Evolutionary conservation across 495 filamentous ascomycete species (phyloP), one percentile per base, ranked within the genome.

Genomic region (Immersiella caudata): DNA sequence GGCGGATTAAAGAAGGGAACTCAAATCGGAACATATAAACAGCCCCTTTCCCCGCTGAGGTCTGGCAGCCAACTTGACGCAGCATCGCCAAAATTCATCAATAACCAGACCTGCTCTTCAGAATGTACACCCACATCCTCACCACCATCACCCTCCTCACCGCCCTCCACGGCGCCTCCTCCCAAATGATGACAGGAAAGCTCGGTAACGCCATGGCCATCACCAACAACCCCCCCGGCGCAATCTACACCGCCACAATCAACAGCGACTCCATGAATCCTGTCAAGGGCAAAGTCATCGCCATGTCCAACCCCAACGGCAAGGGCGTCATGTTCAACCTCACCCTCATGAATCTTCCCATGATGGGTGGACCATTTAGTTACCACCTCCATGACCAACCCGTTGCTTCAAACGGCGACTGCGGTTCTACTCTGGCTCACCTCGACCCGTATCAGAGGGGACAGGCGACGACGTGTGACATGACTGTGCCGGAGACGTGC

Each of bases 291-390:
- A 57, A 24, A 4, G 54, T 57, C 12, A 24, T 14, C 5, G 54
- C 54, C 54, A 57, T 57, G 54, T 57, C 54, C 12, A 24, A 4
- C 54, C 54, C 54, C 12, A 20, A 20, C n/a, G 54, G 54, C 18
- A 57, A 57, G 54, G 54, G 54, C n/a, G 54, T 57, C 54, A 57
- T 57, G 54, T 57, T 57, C 22, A 25, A 57, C 54, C 54, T 57
- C n/a, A 57, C 18, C 2, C 18, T 57, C 54, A 57, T 57, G 54
- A 25, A 25, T 14, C 54, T 57, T 5, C 54, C 54, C 20, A 26
- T 26, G 54, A 22, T 25, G n/a, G 54, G 54, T 6, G 54, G 54
- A 6, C 54, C 54, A 6, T 57, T 3, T 20, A 57, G 54, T 24
- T 57, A 57, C 22, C 54, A 57, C 20, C 54, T 57, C 54, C 54